These are phyloP conservation scores for Helenozyma rhizophorensis DNA, from an alignment of 805 yeast species.

Conservation along the genomic window DNA sequence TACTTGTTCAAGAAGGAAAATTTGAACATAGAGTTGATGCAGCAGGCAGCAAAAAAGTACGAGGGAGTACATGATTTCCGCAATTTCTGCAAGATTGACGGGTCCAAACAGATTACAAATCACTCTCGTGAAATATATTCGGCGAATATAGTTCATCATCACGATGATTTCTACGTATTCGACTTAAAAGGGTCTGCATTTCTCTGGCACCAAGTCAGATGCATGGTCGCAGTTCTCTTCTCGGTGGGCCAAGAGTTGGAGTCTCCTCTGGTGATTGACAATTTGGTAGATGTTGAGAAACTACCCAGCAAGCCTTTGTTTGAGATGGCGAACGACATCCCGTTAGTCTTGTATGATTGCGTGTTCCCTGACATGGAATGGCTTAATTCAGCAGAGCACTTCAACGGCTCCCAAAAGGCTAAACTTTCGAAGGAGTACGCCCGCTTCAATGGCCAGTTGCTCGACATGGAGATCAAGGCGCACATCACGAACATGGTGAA, in stretches of 20 bases:
- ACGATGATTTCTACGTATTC: constrained; percentile 55
- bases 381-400: constrained; percentile 36
- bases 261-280: constrained; percentile 48
- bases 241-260: constrained; percentile 79
- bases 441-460: constrained; percentile 46
- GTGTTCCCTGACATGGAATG: constrained; percentile 69
- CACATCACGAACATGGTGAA: constrained; percentile 50
- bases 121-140: constrained; percentile 59
- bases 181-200: constrained; percentile 87
- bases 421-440: constrained; percentile 41
- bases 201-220: constrained; percentile 96
- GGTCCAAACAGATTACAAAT: constrained; percentile 85
- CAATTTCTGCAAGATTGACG: constrained; percentile 92
- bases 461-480: constrained; percentile 55
- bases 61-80: constrained; percentile 86
- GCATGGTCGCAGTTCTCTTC: constrained; percentile 84
- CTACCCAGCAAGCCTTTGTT: constrained; percentile 71
- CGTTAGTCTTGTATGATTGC: constrained; percentile 84
- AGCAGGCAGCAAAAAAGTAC: constrained; percentile 55
- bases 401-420: constrained; percentile 14
- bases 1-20: constrained; percentile 62
- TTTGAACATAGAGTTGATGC: constrained; percentile 66
- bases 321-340: constrained; percentile 87
- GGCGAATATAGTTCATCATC: constrained; percentile 42
- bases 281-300: constrained; percentile 53